phyloP scores from a whole-genome alignment of 2,329 filamentous ascomycete species.

The Phoma sp. region DNA sequence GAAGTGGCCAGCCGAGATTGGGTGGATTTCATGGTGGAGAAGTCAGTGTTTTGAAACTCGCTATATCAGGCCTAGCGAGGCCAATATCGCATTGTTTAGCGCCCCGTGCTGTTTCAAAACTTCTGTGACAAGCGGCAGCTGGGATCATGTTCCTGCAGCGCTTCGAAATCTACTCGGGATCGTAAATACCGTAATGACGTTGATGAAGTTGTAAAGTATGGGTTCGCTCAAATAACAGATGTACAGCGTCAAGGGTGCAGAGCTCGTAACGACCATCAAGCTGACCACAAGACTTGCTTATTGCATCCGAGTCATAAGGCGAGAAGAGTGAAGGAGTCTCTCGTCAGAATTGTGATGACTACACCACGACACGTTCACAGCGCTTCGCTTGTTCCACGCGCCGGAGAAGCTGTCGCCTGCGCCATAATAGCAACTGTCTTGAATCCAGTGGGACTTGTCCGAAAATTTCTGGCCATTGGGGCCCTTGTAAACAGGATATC shows the following conservation, averaged over 20 bases:
- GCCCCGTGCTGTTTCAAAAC: conserved; percentile 34
- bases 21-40: conserved; percentile 25
- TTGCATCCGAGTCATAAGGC: not conserved
- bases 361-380: conserved; percentile 5
- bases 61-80: conserved; percentile 24
- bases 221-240: not conserved
- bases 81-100: conserved; percentile 20
- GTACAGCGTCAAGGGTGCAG: not conserved
- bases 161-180: not conserved
- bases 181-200: conserved; percentile 1
- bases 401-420: conserved; percentile 1
- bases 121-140: conserved; percentile 22
- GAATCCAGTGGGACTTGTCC: conserved; percentile 12
- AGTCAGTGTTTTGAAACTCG: conserved; percentile 31
- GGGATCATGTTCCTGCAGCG: conserved; percentile 18
- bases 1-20: conserved; percentile 29
- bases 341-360: not conserved
- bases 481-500: not conserved
- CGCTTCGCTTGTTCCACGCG: conserved; percentile 2
- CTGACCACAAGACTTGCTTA: not conserved
- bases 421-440: conserved; percentile 5
- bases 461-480: not conserved
- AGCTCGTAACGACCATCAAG: not conserved
- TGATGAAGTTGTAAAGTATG: not conserved
- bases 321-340: not conserved